Percentiles rank a stretch among this genome's conserved stretches.
phyloP scores from a whole-genome alignment of 2,329 filamentous ascomycete genomes.

The Paraconiothyrium brasiliense region DNA sequence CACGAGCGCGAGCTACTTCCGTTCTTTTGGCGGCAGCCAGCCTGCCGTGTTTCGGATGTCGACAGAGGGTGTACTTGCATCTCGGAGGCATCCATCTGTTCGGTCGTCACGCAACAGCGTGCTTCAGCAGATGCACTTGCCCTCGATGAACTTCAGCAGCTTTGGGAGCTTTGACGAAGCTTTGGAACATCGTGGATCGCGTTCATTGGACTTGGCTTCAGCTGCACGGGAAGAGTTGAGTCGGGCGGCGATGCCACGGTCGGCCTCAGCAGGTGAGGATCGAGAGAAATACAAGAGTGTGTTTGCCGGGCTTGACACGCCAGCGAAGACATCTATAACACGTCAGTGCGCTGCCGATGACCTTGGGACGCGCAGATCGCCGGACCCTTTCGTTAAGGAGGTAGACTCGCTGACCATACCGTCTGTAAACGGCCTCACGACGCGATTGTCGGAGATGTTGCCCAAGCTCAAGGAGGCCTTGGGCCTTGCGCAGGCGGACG shows the following conservation, averaged over 20 bases:
- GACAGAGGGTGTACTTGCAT: slow-evolving; percentile 31
- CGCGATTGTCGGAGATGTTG: slow-evolving; percentile 57
- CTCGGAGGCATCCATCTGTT: slow-evolving; percentile 32
- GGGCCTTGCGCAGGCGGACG: slow-evolving; percentile 44
- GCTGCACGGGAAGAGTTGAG: slow-evolving; percentile 43
- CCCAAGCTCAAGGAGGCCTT: slow-evolving; percentile 55
- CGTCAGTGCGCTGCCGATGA: slow-evolving; percentile 11
- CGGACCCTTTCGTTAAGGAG: slow-evolving; percentile 55
- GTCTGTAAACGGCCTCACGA: slow-evolving; percentile 55
- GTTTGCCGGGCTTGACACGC: slow-evolving; percentile 55
- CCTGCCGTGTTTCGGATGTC: slow-evolving; percentile 28
- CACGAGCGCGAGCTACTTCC: slow-evolving; percentile 45
- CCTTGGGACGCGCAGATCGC: slow-evolving; percentile 34
- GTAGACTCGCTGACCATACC: slow-evolving; percentile 58
- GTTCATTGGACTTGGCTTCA: slow-evolving; percentile 44
- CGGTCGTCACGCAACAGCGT: slow-evolving; percentile 30
- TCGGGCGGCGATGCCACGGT: slow-evolving; percentile 45
- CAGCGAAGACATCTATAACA: slow-evolving; percentile 22
- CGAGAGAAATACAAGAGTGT: slow-evolving; percentile 58
- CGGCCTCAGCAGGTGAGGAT: slow-evolving; percentile 48
- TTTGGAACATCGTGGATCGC: slow-evolving; percentile 49
- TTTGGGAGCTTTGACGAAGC: slow-evolving; percentile 57
- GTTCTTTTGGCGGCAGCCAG: slow-evolving; percentile 26
- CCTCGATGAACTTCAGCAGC: slow-evolving; percentile 59
- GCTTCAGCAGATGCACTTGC: slow-evolving; percentile 48